Percentiles rank a stretch among this genome's conserved stretches.
phyloP scores from a whole-genome alignment of 208 protist species.

The Endotrypanum monterogeii region DNA sequence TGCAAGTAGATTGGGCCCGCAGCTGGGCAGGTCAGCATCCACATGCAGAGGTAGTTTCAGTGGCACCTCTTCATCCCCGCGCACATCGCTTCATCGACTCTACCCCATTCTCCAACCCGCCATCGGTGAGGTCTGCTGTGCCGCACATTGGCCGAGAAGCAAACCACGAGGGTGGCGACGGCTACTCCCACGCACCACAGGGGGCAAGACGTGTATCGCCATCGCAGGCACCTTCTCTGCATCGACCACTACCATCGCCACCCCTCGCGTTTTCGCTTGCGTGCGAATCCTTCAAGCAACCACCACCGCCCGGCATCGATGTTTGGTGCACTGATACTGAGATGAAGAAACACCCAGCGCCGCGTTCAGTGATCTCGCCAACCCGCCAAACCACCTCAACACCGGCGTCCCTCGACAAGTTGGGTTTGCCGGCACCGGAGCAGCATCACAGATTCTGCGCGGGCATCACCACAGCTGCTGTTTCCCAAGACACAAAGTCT shows the following conservation, averaged over 20 bases:
- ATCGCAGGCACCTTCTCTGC: neutral
- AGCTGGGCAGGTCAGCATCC: slow-evolving; percentile 10
- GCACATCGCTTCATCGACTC: neutral
- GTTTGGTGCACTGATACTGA: neutral
- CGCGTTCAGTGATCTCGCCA: neutral
- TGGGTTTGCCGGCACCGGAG: neutral
- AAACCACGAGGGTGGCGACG: neutral
- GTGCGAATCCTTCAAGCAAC: neutral
- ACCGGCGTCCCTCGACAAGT: neutral
- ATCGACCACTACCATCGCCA: neutral
- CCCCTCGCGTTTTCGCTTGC: neutral
- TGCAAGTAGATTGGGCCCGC: slow-evolving; percentile 47
- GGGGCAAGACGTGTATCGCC: neutral
- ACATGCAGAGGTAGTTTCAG: neutral
- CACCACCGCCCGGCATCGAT: neutral
- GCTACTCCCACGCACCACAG: neutral
- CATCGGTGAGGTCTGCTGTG: neutral
- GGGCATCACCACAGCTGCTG: neutral
- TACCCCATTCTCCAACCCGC: neutral
- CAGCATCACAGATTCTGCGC: neutral
- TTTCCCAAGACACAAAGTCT: neutral
- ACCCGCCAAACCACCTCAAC: neutral
- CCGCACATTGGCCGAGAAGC: neutral
- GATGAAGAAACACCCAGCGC: neutral
- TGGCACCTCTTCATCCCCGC: too few relatives aligned